These are phyloP conservation scores for Boletus rex-veris DNA, from an alignment of 768 basidiomycete species.

Conservation along the genomic window DNA sequence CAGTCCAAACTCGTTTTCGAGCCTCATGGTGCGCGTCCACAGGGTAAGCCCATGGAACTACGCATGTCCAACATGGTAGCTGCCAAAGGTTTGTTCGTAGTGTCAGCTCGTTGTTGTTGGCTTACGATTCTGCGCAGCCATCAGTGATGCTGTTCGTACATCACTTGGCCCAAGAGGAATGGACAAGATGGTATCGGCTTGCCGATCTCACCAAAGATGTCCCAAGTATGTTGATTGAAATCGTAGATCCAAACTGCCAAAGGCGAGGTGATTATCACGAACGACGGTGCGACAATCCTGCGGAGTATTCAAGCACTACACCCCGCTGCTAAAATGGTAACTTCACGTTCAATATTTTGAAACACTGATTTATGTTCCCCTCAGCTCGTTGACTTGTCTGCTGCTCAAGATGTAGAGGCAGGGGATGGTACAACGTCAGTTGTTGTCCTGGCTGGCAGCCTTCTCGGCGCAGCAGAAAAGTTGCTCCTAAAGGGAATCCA, in stretches of 20 bases:
- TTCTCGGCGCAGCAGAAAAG: conserved; percentile 94
- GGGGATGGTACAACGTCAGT: conserved; percentile 98
- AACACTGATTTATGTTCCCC: conserved; percentile 1
- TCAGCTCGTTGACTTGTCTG: conserved; percentile 95
- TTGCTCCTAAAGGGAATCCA: conserved; percentile 96
- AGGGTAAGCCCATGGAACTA: conserved; percentile 99
- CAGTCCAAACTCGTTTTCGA: neutral
- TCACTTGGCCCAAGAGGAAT: conserved; percentile 96
- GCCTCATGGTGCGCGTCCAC: conserved; percentile 28
- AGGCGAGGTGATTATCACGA: conserved; percentile 97
- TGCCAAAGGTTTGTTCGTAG: conserved; percentile 71
- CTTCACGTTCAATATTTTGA: neutral
- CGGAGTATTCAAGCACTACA: conserved; percentile 95
- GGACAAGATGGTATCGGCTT: conserved; percentile 90
- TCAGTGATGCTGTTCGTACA: conserved; percentile 95
- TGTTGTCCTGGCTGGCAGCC: conserved; percentile 91
- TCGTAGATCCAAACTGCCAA: conserved; percentile 89
- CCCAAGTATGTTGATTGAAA: conserved; percentile 10
- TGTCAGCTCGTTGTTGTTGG: neutral
- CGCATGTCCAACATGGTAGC: conserved; percentile 97
- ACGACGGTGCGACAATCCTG: conserved; percentile 97
- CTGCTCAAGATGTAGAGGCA: conserved; percentile 97
- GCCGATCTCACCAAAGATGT: conserved; percentile 8
- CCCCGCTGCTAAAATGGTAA: conserved; percentile 96
- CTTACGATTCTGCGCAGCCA: conserved; percentile 51